Percentiles rank a stretch among this genome's conserved stretches.
Evolutionary conservation across 2,329 filamentous ascomycete species (phyloP).

Genomic region (Ascochyta clinopodiicola): DNA sequence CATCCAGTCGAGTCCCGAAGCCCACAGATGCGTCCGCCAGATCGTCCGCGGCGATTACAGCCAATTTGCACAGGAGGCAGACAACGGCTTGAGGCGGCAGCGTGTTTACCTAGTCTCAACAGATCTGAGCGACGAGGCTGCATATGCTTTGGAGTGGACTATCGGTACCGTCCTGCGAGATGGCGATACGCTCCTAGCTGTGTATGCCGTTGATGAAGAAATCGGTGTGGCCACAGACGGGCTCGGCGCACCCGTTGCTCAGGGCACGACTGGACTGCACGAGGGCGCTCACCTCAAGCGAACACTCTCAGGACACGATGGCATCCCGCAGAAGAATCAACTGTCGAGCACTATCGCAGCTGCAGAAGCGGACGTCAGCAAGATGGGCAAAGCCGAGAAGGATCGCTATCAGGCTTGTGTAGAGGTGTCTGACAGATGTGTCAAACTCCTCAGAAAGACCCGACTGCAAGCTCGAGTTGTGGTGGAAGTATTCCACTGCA

Average conservation of each 20-base stretch:
- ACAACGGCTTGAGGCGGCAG: constrained; percentile 77
- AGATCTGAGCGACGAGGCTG: constrained; percentile 91
- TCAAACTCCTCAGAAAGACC: constrained; percentile 88
- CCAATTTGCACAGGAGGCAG: constrained; percentile 76
- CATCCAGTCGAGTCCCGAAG: constrained; percentile 75
- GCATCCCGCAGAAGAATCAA: constrained; percentile 44
- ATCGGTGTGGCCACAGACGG: constrained; percentile 57
- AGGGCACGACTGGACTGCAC: constrained; percentile 74
- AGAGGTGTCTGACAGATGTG: constrained; percentile 81
- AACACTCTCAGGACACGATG: constrained; percentile 59
- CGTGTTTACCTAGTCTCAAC: constrained; percentile 96
- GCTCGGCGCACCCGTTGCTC: constrained; percentile 66
- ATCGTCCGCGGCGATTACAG: constrained; percentile 88
- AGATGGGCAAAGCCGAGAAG: constrained; percentile 66
- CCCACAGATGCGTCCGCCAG: constrained; percentile 84
- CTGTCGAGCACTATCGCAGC: constrained; percentile 44
- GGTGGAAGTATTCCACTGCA: constrained; percentile 97
- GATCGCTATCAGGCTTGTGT: constrained; percentile 83
- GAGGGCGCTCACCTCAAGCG: constrained; percentile 77
- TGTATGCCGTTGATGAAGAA: constrained; percentile 94
- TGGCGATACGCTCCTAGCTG: constrained; percentile 89
- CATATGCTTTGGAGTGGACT: constrained; percentile 95
- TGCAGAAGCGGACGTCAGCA: constrained; percentile 46
- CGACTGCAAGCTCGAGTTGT: constrained; percentile 90
- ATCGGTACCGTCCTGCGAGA: constrained; percentile 94